Base-by-base conservation (phyloP, 495 filamentous ascomycete species). In the Daldinia caldariorum region DNA sequence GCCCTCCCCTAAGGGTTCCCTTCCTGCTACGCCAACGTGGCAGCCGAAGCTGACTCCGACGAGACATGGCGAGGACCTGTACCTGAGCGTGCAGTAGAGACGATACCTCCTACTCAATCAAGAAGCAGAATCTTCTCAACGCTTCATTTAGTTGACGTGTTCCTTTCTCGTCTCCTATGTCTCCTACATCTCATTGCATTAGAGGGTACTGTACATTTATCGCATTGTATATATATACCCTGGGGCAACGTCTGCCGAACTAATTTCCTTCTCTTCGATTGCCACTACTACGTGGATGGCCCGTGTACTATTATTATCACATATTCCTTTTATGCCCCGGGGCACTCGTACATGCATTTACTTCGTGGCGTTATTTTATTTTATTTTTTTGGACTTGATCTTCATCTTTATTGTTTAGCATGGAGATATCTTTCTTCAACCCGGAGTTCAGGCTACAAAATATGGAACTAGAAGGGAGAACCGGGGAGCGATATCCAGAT, bases 1-100 rank as follows among this genome's bases (percentile, higher is more conserved):
- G 26, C 50, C 54, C 43, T 66, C 64, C 7, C 20, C 71, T 13
- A 68, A 16, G 13, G 72, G 64, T 29, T 73, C 78, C n/a, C 65
- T 81, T 43, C 83, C 85, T 1, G 75, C 72, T 14, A 86, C 84
- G 39, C 84, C 84, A 0, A 81, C 78, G 1, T 87, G 84, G 83
- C 74, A 81, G 65, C 82, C 84, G 35, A 79, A 74, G 58, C 58
- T 82, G 22, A 81, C 80, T 31, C 79, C 80, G 9, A 82, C 79
- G 37, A 74, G 80, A 67, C 75, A 73, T 12, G 80, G 80, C 31
- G 78, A 80, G 20, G 79, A 82, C 47, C 70, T 82, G 61, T 79
- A 76, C 70, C 63, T 82, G 58, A 79, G 77, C 55, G 80, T 82
- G 29, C 77, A 79, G 51, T 80, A 73, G 35, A 67, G 22, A 34